Base-by-base conservation (phyloP, 2,329 filamentous ascomycete genomes). In the Aspergillus sojae region DNA sequence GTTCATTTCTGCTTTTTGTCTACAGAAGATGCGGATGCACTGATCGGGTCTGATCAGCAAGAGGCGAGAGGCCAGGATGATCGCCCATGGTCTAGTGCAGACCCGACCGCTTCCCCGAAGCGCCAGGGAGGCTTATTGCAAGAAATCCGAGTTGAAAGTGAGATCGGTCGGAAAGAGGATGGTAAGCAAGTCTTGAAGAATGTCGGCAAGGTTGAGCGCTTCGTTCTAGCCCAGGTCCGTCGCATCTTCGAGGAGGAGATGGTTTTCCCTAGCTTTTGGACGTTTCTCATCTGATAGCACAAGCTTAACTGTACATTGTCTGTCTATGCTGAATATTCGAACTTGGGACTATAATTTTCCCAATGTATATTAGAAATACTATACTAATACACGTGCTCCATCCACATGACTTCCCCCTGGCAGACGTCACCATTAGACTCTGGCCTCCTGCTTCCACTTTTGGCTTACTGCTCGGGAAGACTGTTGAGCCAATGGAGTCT, bases 101-200 rank as follows among this genome's bases (percentile, higher is more conserved):
- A 74, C n/a, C 39, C 62, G n/a, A 62, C 69, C 16, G 58, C 66
- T 12, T 66, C 72, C 23, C 72, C 73, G 36, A 77, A 78, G 64
- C 81, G 81, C 45, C 85, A 92, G 64, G 93, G 91, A 4, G 92
- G 92, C 0, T 79, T 98, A 62, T 79, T 99, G 61, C 93, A 96
- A 77, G 92, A 98, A 79, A 96, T 99, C 71, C 89, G 90, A 68
- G 94, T 99, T 7, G 95, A 99, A 79, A 98, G 94, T 77, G 95
- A 99, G 80, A 99, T 99, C 77, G 95, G 95, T 7, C 90, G 95
- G 76, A 89, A 93, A 68, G 93, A 96, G 72, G 90, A 91, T 64
- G 92, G 93, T 30, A 97, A 95, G 80, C 94, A 97, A 81, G 95
- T 94, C 54, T 81, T 99, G 64, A 98, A 97, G 84, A 99, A 99